Percentiles rank a stretch among this genome's conserved stretches.
These are phyloP conservation scores for Pneumocystis sp. DNA, from an alignment of 1,139 yeast genomes.

Conservation along the genomic window DNA sequence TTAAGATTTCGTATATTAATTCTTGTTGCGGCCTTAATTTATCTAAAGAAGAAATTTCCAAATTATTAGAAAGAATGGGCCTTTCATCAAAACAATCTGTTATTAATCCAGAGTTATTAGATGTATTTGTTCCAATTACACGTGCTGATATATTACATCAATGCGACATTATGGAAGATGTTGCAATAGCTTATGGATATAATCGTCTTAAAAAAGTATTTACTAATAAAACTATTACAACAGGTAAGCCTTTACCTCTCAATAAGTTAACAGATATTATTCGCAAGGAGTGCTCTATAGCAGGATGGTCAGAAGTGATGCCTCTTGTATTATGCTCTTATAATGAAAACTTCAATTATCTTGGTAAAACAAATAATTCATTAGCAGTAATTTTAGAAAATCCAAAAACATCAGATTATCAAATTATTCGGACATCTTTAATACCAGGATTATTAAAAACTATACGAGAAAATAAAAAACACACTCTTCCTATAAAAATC, in stretches of 20 bases:
- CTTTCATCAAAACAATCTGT: slow-evolving; percentile 45
- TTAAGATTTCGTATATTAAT: slow-evolving; percentile 76
- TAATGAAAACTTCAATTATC: slow-evolving; percentile 84
- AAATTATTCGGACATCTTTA: slow-evolving; percentile 89
- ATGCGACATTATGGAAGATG: slow-evolving; percentile 98
- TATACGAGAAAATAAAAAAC: slow-evolving; percentile 89
- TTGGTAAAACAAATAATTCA: slow-evolving; percentile 60
- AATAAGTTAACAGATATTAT: slow-evolving; percentile 84
- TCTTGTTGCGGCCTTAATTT: slow-evolving; percentile 75
- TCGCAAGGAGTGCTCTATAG: slow-evolving; percentile 81
- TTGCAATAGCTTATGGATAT: slow-evolving; percentile 91
- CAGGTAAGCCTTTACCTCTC: slow-evolving; percentile 78
- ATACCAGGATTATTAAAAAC: slow-evolving; percentile 93
- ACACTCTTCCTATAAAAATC: slow-evolving; percentile 82
- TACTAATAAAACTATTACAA: slow-evolving; percentile 64
- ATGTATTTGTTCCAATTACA: slow-evolving; percentile 75
- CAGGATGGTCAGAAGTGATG: slow-evolving; percentile 92
- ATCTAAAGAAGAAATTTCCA: slow-evolving; percentile 50
- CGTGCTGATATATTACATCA: slow-evolving; percentile 93
- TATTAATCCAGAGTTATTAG: slow-evolving; percentile 37
- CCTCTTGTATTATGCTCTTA: slow-evolving; percentile 92
- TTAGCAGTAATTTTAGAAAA: slow-evolving; percentile 81
- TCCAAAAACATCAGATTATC: slow-evolving; percentile 93
- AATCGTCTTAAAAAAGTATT: slow-evolving; percentile 67
- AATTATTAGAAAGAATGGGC: slow-evolving; percentile 67